Evolutionary conservation across 257 asterid genomes (phyloP), one percentile per base, ranked within the genome.

Genomic region (Jacaranda mimosifolia): DNA sequence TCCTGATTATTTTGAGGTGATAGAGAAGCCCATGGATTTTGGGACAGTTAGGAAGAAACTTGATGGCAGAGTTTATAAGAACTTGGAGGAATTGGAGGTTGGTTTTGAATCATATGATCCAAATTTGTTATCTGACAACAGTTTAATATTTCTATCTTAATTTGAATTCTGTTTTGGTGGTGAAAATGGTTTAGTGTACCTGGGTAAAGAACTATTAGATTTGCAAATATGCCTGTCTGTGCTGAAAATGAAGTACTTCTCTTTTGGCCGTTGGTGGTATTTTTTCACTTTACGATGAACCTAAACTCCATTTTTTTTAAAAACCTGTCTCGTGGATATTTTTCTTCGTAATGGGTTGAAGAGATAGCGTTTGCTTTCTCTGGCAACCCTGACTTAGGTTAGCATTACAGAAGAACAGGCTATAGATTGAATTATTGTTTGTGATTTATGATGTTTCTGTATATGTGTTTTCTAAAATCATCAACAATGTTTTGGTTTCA

Each of bases 21-120:
- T 96, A 72, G 84, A 96, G 82, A 84, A 85, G 9, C 99, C 99
- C 42, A 93, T 96, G 98, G 99, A 96, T 87, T 96, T 96, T 69
- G 95, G 97, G 81, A 93, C 98, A 15, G 81, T 96, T 80, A 87
- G 95, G 83, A 88, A 89, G 88, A 96, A 96, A 84, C 97, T 96
- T 42, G 84, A 87, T 10, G 70, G 76, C 11, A 87, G 94, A 17
- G 85, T 63, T 49, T 96, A 96, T 69, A 82, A 77, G 32, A 77
- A 62, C 80, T 77, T 96, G 89, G 97, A 90, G 74, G 97, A 90
- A 48, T 75, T 96, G 75, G 99, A 96, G 98, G 99, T 96, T 73
- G 69, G 94, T 83, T 78, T 48, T 74, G n/a, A 64, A 39, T 74
- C 69, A 9, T 57, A 43, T 39, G 66, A 19, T 67, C 13, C 38